phyloP scores from a whole-genome alignment of 441 rosid species.

The Bocquillonia castaneifolia region DNA sequence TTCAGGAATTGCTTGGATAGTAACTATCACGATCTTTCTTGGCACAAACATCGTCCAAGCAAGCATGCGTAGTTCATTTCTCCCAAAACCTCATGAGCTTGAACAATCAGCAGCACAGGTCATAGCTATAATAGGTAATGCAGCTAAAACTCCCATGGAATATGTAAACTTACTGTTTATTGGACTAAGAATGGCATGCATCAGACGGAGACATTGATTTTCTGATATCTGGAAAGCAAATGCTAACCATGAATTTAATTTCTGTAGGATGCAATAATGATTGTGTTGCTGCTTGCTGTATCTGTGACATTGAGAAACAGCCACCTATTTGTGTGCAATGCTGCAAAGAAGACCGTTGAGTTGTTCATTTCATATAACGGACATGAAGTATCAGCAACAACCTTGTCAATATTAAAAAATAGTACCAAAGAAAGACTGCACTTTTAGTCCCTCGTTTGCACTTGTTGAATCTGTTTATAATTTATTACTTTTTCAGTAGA shows the following conservation, averaged over 20 bases:
- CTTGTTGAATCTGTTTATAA: too few species aligned
- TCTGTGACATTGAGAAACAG: slow-evolving; percentile 54
- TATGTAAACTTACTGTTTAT: background rate
- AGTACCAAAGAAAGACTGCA: background rate
- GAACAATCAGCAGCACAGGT: slow-evolving; percentile 24
- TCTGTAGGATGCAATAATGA: slow-evolving; percentile 61
- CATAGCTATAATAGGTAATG: slow-evolving; percentile 48
- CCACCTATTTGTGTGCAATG: slow-evolving; percentile 71
- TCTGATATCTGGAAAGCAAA: background rate
- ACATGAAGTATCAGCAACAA: background rate
- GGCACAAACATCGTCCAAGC: slow-evolving; percentile 24
- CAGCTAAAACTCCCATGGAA: background rate
- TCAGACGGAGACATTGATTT: background rate
- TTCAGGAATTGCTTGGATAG: slow-evolving; percentile 22
- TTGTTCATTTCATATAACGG: background rate
- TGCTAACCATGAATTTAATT: background rate
- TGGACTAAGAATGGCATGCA: background rate
- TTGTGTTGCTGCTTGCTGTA: slow-evolving; percentile 70
- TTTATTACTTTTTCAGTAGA: too few species aligned
- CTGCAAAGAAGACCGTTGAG: slow-evolving; percentile 44
- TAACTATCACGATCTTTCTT: slow-evolving; percentile 21
- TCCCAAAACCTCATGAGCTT: slow-evolving; percentile 18
- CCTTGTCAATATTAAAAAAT: background rate
- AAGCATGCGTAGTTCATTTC: slow-evolving; percentile 26
- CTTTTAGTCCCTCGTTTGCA: too few species aligned